phyloP scores from a whole-genome alignment of 257 asterid species.

The Solanum etuberosum region DNA sequence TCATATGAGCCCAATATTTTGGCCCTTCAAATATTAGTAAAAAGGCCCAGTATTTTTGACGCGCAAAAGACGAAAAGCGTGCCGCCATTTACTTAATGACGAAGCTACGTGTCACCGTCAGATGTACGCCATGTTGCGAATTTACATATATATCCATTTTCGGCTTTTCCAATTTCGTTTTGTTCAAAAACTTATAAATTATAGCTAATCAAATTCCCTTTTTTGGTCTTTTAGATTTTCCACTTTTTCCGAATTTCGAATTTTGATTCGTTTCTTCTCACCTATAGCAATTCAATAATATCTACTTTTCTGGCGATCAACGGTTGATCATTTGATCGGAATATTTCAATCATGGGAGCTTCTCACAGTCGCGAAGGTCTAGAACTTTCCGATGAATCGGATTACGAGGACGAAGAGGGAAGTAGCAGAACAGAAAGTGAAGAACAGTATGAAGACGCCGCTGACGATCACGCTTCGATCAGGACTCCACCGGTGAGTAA shows the following conservation, averaged over 20 bases:
- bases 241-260: neutral
- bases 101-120: constrained; percentile 33
- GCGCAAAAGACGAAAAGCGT: neutral
- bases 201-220: neutral
- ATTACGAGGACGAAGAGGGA: constrained; percentile 46
- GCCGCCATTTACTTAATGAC: constrained; percentile 15
- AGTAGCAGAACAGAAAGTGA: constrained; percentile 19
- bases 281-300: neutral
- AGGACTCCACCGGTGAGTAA: constrained; percentile 15
- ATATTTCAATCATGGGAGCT: constrained; percentile 48
- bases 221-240: neutral
- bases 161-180: neutral
- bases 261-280: neutral
- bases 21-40: neutral
- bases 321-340: neutral
- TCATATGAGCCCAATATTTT: neutral
- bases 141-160: neutral
- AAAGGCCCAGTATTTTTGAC: neutral
- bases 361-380: constrained; percentile 96
- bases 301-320: neutral
- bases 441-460: constrained; percentile 39
- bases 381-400: constrained; percentile 81
- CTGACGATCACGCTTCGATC: constrained; percentile 21
- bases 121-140: constrained; percentile 17
- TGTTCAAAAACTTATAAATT: neutral